Evolutionary conservation across 2,329 filamentous ascomycete species (phyloP), one percentile per base, ranked within the genome.

Genomic region (Talaromyces albobiverticillius): DNA sequence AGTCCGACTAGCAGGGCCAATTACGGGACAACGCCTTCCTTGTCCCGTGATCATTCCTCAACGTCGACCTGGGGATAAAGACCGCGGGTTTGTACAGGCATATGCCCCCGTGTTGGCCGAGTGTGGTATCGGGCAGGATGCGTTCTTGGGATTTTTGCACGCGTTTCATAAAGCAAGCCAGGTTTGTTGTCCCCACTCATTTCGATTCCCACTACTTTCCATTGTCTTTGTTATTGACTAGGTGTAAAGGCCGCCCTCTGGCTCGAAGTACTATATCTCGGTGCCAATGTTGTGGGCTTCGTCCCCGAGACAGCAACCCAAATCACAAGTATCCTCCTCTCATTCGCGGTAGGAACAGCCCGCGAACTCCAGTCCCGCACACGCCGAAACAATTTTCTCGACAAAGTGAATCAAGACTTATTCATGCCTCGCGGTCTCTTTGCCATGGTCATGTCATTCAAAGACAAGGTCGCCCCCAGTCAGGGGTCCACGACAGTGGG

Each of bases 391-490:
- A 68, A 63, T 0, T 85, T 82, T 62, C 73, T 86, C 9, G 76
- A 83, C 59, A 66, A 71, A 23, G 74, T 83, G 60, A 86, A 85
- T 60, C 71, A 77, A 11, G 71, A 79, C 1, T 76, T 83, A 54
- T 86, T 85, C 65, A 74, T 73, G 50, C 82, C 82, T 0, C 74
- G 74, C 2, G 82, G 82, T 0, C 71, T 85, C 0, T 81, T 77
- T 65, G 77, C 73, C 55, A 68, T 82, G 22, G 71, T 86, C 29
- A 76, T 85, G 68, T 78, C 79, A 1, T 83, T 73, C 69, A 78
- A 78, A 50, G 40, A 51, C 29, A 9, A 42, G 40, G 38, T 51
- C 14, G 25, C 47, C 32, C 14, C 32, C 60, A 16, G 13, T 2
- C 70, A 5, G 61, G 32, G 13, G 8, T 36, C 32, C 32, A 36